Base-by-base conservation (phyloP, 139 green algal species). In the Desmodesmus armatus region DNA sequence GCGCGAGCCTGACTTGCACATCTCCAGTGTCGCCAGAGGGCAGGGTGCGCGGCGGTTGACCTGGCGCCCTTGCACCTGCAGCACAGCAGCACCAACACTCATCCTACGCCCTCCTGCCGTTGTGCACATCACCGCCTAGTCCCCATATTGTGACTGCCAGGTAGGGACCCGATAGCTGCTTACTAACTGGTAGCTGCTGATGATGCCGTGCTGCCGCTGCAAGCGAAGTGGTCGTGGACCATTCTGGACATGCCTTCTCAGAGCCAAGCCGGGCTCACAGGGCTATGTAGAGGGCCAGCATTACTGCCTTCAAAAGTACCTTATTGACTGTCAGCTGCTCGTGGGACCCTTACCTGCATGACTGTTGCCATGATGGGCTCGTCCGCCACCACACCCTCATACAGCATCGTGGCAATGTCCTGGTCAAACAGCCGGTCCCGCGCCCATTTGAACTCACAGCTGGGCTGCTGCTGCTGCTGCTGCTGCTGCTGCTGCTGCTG, bases 21-120 rank as follows among this genome's bases (percentile, higher is more conserved):
- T 95, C 83, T 99, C 97, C 77, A 99, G 91, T 2, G 97, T 99
- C 85, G 91, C 95, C 60, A 99, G 92, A 0, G 97, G 97, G 27
- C 85, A 41, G 3, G 97, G 97, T 0, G 91, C 87, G 31, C 72
- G 71, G 1, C 76, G 76, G 25, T 58, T 80, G 67, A 49, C 82
- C 6, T 66, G 83, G 6, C 62, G 60, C 23, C 91, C 91, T 1
- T 85, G 80, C 67, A 91, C 88, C 62, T 85, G 47, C 25, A 65
- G 19, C 3, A 1, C 41, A 23, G 27, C 23, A 39, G 49, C 33
- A 53, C 27, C 44, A 65, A 27, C n/a, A n/a, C n/a, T n/a, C n/a
- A n/a, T n/a, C n/a, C n/a, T n/a, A n/a, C n/a, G n/a, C n/a, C n/a
- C n/a, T n/a, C n/a, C n/a, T n/a, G n/a, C n/a, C n/a, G n/a, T n/a